These are phyloP conservation scores for Cladosporium phlei DNA, from an alignment of 2,329 filamentous ascomycete genomes.

Conservation along the genomic window DNA sequence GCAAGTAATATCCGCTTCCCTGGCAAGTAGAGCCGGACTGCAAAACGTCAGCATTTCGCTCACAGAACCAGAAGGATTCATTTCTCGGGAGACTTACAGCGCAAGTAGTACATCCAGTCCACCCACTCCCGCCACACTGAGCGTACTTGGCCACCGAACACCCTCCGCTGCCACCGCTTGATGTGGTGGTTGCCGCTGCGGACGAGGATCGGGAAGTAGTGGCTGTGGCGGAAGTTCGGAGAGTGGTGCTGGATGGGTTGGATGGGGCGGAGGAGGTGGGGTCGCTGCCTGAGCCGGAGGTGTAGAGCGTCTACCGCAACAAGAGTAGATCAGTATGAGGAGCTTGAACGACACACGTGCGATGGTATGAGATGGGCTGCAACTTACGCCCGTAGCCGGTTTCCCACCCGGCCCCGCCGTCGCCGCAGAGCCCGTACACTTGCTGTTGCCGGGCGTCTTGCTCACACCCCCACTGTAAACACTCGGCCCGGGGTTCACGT, in stretches of 20 bases:
- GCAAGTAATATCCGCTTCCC: constrained; percentile 12
- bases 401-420: constrained; percentile 1
- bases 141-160: constrained; percentile 12
- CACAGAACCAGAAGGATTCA: no score
- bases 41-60: not conserved
- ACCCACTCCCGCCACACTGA: constrained; percentile 9
- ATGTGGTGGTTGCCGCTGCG: constrained; percentile 4
- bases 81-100: constrained; percentile 7
- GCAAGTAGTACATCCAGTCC: constrained; percentile 10
- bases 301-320: constrained; percentile 1
- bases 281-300: constrained; percentile 1
- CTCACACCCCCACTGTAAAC: constrained; percentile 11
- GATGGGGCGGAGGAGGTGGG: no score
- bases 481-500: constrained; percentile 17
- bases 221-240: constrained; percentile 4
- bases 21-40: constrained; percentile 11
- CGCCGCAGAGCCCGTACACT: constrained; percentile 11
- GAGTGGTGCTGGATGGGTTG: not conserved
- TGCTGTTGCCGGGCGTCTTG: constrained; percentile 1
- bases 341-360: not conserved
- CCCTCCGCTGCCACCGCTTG: not conserved
- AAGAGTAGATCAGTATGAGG: not conserved
- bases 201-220: not conserved
- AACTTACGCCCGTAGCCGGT: constrained; percentile 1
- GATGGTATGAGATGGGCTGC: no score